Conservation (phyloP, 306 rosid species). For the Benincasa hispida region DNA sequence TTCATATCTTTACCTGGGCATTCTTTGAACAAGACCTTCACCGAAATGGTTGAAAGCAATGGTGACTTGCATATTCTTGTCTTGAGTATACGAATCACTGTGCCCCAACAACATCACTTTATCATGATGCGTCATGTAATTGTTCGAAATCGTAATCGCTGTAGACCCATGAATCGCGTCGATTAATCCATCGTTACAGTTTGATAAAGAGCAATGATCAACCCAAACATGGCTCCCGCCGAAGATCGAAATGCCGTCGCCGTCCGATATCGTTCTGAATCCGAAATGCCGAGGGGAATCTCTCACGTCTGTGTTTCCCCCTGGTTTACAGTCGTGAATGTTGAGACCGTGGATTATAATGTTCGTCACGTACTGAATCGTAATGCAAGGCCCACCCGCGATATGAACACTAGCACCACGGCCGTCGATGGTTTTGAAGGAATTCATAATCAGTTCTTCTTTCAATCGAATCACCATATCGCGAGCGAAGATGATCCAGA, state of each 20-base stretch:
- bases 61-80: constrained; percentile 89
- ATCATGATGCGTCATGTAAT: constrained; percentile 93
- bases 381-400: constrained; percentile 94
- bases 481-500: constrained; percentile 80
- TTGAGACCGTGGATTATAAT: constrained; percentile 68
- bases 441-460: constrained; percentile 89
- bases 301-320: constrained; percentile 83
- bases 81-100: constrained; percentile 68
- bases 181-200: constrained; percentile 65
- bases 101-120: constrained; percentile 94
- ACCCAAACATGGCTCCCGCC: constrained; percentile 96
- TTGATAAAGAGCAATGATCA: constrained; percentile 80
- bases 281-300: constrained; percentile 74
- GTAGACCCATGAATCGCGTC: constrained; percentile 89
- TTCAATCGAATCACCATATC: constrained; percentile 82
- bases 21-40: constrained; percentile 90
- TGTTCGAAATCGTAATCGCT: constrained; percentile 80
- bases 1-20: constrained; percentile 63
- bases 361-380: constrained; percentile 74
- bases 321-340: constrained; percentile 80
- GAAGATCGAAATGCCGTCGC: constrained; percentile 89
- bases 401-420: constrained; percentile 91
- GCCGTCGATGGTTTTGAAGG: constrained; percentile 87
- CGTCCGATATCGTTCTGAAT: constrained; percentile 85
- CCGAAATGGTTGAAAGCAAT: constrained; percentile 96